Base-by-base conservation (phyloP, 2,329 filamentous ascomycete species). In the Penicillium aurantiogriseum region DNA sequence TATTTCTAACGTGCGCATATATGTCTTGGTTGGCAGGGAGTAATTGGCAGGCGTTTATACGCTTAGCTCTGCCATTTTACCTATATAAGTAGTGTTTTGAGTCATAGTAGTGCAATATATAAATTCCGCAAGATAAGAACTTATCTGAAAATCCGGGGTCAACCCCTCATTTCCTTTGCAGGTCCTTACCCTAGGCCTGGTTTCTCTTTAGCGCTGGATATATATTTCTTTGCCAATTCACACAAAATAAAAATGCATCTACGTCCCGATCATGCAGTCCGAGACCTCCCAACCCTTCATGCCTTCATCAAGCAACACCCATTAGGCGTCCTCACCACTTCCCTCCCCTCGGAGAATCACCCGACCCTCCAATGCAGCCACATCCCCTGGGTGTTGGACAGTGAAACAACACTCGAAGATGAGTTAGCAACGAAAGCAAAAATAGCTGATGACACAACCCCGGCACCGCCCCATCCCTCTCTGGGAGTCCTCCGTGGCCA, bases 341-440 rank as follows among this genome's bases (percentile, higher is more conserved):
- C 59, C 5, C 48, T 67, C 2, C 60, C 62, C 5, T 65, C 57
- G 10, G 11, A 42, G 1, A 54, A 57, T 15, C 57, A 59, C 47
- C 62, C 55, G 5, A 59, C 57, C 0, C 49, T 66, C 4, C 64
- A 64, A 51, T 63, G 58, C 53, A 66, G 56, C 39, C 64, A 66
- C 45, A 61, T 63, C 29, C 63, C 64, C 11, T 64, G 60, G 60
- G 50, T 66, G 2, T 31, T 67, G 17, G 64, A 65, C 44, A 21
- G 15, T 6, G 38, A 43, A 40, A 38, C 21, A 7, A 5, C 13
- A 9, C 3, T n/a, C 2, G 21, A 33, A n/a, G 5, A 7, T 15
- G 19, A 29, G 4, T 17, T 10, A 46, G 27, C 6, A 31, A 48
- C 33, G 13, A 9, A 48, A 47, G 27, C 11, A 43, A 35, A 29